A percentile compares a stretch with the other conserved stretches of the same genome.
Conservation (phyloP, 108 stramenopile species). For the Nitzschia sp. region DNA sequence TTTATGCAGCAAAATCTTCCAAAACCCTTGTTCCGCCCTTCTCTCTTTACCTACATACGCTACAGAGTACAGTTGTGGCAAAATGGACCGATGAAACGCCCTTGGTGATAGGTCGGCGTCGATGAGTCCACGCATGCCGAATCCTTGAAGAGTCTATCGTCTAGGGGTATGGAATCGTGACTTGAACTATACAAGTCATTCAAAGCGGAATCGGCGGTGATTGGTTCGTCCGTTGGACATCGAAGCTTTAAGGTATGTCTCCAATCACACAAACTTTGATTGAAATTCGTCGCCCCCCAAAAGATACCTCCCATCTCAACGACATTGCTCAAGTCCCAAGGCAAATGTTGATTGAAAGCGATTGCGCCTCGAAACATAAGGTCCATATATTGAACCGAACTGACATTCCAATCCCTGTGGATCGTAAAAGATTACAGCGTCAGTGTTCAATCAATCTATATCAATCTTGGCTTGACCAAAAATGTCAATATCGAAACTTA, state of each 20-base stretch:
- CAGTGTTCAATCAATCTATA: no score
- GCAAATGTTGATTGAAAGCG: conserved; percentile 15
- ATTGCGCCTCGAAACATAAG: conserved; percentile 27
- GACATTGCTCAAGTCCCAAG: conserved; percentile 18
- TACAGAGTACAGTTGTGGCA: neutral
- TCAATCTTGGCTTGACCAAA: no score
- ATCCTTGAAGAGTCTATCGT: neutral
- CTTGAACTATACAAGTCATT: neutral
- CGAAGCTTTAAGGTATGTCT: neutral
- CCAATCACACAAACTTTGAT: conserved; percentile 3
- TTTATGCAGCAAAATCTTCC: no score
- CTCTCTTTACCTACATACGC: no score
- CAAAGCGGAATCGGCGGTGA: neutral
- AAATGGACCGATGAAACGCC: neutral
- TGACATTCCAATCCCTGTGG: conserved; percentile 18
- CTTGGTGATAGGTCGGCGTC: neutral
- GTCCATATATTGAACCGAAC: conserved; percentile 9
- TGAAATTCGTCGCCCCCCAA: conserved; percentile 7
- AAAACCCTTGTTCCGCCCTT: neutral
- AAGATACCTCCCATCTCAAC: conserved; percentile 24
- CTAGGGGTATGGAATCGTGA: neutral
- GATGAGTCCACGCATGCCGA: neutral
- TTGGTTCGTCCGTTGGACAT: neutral
- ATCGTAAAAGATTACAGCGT: no score
- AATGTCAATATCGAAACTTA: no score